A percentile compares a stretch with the other conserved stretches of the same genome.
Evolutionary conservation across 371 early-diverging fungal genomes (phyloP).

Genomic region (Homolaphlyctis polyrhiza): DNA sequence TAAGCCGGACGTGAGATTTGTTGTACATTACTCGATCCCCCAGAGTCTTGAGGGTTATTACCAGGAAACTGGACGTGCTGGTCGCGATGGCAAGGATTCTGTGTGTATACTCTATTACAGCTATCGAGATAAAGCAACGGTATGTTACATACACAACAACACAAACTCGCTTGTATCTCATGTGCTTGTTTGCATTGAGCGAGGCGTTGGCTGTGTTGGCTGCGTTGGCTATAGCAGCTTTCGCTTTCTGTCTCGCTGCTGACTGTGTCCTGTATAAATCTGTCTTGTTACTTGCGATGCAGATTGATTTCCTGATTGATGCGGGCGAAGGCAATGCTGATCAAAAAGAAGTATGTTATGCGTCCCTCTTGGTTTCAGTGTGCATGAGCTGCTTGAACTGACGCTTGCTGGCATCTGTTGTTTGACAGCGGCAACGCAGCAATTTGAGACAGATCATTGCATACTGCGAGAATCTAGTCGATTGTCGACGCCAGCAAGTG

Average conservation of each 20-base stretch:
- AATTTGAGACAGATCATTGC: slow-evolving; percentile 87
- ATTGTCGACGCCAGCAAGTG: slow-evolving; percentile 91
- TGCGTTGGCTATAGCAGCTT: no score
- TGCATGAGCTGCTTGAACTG: no score
- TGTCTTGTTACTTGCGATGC: no score
- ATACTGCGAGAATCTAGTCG: slow-evolving; percentile 91
- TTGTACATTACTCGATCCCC: slow-evolving; percentile 63
- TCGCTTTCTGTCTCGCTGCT: no score
- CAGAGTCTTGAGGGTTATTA: slow-evolving; percentile 64
- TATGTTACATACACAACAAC: no score
- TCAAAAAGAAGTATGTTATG: slow-evolving; percentile 90
- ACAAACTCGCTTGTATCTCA: slow-evolving; percentile 24
- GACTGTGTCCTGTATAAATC: no score
- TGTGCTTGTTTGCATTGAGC: slow-evolving; percentile 1
- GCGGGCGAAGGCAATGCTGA: slow-evolving; percentile 76
- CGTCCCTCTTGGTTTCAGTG: no score
- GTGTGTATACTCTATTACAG: slow-evolving; percentile 57
- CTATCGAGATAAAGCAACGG: slow-evolving; percentile 46
- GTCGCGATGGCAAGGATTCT: slow-evolving; percentile 53
- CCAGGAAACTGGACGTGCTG: slow-evolving; percentile 65
- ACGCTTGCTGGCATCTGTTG: no score
- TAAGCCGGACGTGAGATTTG: slow-evolving; percentile 60
- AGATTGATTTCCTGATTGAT: slow-evolving; percentile 76
- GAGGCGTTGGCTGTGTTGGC: no score
- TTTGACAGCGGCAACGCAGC: slow-evolving; percentile 68